Evolutionary conservation across 805 yeast species (phyloP), one percentile per base, ranked within the genome.

Genomic region (Yarrowia keelungensis): DNA sequence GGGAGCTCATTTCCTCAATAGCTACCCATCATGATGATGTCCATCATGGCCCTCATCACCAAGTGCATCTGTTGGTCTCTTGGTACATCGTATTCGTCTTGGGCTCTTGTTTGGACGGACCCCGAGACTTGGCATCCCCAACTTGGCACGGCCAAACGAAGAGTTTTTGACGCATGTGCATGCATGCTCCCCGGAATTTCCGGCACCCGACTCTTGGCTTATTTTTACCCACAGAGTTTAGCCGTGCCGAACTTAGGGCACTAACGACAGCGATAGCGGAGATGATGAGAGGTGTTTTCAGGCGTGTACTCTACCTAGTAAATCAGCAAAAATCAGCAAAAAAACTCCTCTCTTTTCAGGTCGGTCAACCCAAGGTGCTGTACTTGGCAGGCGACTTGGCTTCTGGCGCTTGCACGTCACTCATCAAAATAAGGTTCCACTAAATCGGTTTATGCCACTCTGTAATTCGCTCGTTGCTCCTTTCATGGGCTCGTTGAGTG

Each of bases 181-280:
- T 42, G 56, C 58, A 12, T 11, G 14, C 19, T 53, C 59, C 59
- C 59, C 59, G 19, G 59, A 53, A 53, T 53, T 53, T 39, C 45
- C 36, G 45, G 45, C 14, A 14, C 26, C 22, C 3, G n/a, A 9
- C 19, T 12, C 39, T 53, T 22, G 45, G 12, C 43, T 32, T 53
- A n/a, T 26, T 5, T 26, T 26, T 5, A 5, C 32, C 32, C 32
- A 15, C 11, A 5, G 43, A 14, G 43, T 36, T 38, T 53, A 39
- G 59, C 59, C 45, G 59, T 39, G 42, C 32, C 16, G 39, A 11
- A 26, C 32, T 26, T 26, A 3, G 7, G 32, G 32, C 32, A 26
- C 32, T 5, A 26, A 38, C 10, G 8, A 38, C 3, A 10, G 39
- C 39, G 12, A 10, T 38, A 38, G 39, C 12, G 8, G 39, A 38